These are phyloP conservation scores for Xylaria digitata DNA, from an alignment of 2,329 filamentous ascomycete genomes.

Conservation along the genomic window DNA sequence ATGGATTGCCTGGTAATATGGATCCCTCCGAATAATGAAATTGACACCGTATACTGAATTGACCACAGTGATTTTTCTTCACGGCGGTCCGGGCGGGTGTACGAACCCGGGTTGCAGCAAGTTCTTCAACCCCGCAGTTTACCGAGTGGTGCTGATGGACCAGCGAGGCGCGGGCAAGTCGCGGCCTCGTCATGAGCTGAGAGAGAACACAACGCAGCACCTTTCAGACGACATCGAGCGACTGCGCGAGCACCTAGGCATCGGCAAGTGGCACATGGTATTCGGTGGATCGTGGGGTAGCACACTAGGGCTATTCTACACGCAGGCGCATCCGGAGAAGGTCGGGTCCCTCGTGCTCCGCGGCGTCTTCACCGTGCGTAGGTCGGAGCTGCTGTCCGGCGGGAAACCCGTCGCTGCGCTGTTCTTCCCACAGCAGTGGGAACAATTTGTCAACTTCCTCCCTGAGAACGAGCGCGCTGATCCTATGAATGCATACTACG, in stretches of 20 bases:
- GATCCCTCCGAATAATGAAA: background rate
- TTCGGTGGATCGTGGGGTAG: constrained; percentile 63
- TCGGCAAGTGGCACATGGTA: constrained; percentile 58
- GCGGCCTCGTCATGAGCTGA: constrained; percentile 53
- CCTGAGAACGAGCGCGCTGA: constrained; percentile 31
- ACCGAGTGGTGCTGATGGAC: constrained; percentile 59
- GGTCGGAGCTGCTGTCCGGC: constrained; percentile 8
- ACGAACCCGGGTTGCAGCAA: constrained; percentile 50
- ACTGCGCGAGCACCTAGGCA: constrained; percentile 55
- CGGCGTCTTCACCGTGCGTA: constrained; percentile 29
- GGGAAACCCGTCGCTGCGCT: constrained; percentile 14
- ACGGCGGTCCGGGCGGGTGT: constrained; percentile 55
- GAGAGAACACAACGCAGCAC: constrained; percentile 58
- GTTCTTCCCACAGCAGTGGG: constrained; percentile 37
- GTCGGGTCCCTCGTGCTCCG: constrained; percentile 47
- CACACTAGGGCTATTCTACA: constrained; percentile 57
- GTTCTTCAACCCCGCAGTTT: constrained; percentile 58
- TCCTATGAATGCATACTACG: constrained; percentile 21
- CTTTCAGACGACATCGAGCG: constrained; percentile 59
- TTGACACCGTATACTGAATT: background rate
- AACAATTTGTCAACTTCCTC: constrained; percentile 26
- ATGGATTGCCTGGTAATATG: constrained; percentile 32
- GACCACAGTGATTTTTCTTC: constrained; percentile 47
- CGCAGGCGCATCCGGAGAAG: constrained; percentile 55
- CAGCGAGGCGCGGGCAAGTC: constrained; percentile 60